Evolutionary conservation across 228 moss, liverwort and hornwort genomes (phyloP), one percentile per base, ranked within the genome.

Genomic region (Sphagnum magellanicum): DNA sequence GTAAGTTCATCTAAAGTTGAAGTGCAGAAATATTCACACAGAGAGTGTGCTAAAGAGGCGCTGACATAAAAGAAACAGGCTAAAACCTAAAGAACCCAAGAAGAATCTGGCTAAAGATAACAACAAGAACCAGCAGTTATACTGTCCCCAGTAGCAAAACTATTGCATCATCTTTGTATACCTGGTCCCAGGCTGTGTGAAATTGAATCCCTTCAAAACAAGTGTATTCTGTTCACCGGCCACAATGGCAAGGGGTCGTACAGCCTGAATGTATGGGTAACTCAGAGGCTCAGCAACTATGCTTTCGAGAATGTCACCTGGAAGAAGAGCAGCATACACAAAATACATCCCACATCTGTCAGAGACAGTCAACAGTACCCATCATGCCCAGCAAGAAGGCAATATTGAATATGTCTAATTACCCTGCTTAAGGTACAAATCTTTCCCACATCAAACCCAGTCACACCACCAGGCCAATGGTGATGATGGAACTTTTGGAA

Each of bases 201-300:
- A 64, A 72, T 93, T 88, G 0, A 79, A 67, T 16, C 97, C 97
- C 60, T 72, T 81, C 75, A 91, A 74, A 5, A 74, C 15, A 5
- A 97, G 59, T 12, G 72, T 78, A 13, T 71, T 87, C 58, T 76
- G 78, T 60, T 87, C 77, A 59, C 93, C 93, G 11, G 91, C 87
- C n/a, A 93, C 84, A 59, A 97, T 79, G 49, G 97, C 97, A 55
- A 91, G 68, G 59, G 97, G 97, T 63, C 88, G 73, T 6, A 93
- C 89, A 48, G 88, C 93, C 49, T 87, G 50, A 50, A 97, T 64
- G 73, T 84, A 78, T 48, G 97, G 91, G 63, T 72, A 70, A 13
- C 60, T 80, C 6, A 76, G 60, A 1, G 77, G 63, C 68, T 50
- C 69, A 58, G 75, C 74, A 5, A 72, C 69, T 59, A 71, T 80